Evolutionary conservation across 2,329 filamentous ascomycete genomes (phyloP).

Genomic region (Moelleriella libera): DNA sequence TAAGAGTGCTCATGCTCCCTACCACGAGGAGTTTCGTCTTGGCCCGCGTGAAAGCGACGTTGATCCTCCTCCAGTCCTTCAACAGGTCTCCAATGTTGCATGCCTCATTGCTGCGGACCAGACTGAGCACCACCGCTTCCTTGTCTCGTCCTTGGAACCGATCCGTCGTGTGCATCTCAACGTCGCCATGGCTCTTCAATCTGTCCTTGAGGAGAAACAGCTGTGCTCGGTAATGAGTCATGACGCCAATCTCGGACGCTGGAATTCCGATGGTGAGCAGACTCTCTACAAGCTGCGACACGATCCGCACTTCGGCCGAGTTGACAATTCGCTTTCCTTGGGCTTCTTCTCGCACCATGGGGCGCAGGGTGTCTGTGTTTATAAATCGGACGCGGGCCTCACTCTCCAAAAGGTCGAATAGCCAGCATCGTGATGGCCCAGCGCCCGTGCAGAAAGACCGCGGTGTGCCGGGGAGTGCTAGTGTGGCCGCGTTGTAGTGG

Average conservation of each 20-base stretch:
- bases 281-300: slow-evolving; percentile 66
- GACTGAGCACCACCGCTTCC: slow-evolving; percentile 73
- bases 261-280: slow-evolving; percentile 65
- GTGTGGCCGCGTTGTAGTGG: slow-evolving; percentile 39
- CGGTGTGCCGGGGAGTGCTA: slow-evolving; percentile 24
- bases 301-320: slow-evolving; percentile 62
- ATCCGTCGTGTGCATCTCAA: slow-evolving; percentile 95
- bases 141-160: slow-evolving; percentile 96
- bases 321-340: slow-evolving; percentile 84
- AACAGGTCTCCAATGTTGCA: slow-evolving; percentile 80
- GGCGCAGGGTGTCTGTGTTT: slow-evolving; percentile 67
- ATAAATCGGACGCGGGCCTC: slow-evolving; percentile 68
- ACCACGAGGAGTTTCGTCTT: slow-evolving; percentile 84
- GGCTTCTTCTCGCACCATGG: slow-evolving; percentile 53
- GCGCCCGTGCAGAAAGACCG: slow-evolving; percentile 41
- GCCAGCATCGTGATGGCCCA: slow-evolving; percentile 51
- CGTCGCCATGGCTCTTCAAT: slow-evolving; percentile 43
- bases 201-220: slow-evolving; percentile 67
- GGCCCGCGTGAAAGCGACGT: slow-evolving; percentile 88
- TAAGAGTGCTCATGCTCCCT: slow-evolving; percentile 69
- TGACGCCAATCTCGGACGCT: slow-evolving; percentile 71
- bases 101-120: slow-evolving; percentile 76
- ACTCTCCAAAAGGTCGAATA: slow-evolving; percentile 56
- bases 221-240: slow-evolving; percentile 93
- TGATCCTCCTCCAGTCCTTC: slow-evolving; percentile 84